Percentiles rank a stretch among this genome's conserved stretches.
Conservation (phyloP, 371 early-diverging fungal genomes). For the Mortierella polycephala region DNA sequence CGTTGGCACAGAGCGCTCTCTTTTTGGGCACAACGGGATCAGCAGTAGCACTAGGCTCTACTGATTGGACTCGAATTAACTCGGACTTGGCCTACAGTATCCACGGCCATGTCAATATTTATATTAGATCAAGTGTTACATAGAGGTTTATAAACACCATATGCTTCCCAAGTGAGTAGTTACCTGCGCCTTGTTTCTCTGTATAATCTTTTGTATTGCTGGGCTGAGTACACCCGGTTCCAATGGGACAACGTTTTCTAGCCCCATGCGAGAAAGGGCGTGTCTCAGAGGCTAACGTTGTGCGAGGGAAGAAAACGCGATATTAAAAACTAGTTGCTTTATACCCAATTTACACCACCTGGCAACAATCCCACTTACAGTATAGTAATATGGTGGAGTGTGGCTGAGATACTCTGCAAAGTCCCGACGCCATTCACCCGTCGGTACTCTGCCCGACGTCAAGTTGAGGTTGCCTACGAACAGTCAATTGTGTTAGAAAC, state of each 20-base stretch:
- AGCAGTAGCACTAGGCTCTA: constrained; percentile 10
- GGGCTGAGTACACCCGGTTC: constrained; percentile 29
- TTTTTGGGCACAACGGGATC: constrained; percentile 25
- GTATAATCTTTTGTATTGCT: constrained; percentile 14
- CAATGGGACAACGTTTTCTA: constrained; percentile 23
- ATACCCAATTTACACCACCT: not conserved
- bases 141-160: not conserved
- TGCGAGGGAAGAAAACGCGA: constrained; percentile 48
- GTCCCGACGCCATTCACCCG: constrained; percentile 60
- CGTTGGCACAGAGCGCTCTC: constrained; percentile 32
- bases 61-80: constrained; percentile 18
- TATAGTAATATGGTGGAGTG: constrained; percentile 65
- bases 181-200: constrained; percentile 42
- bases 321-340: not conserved
- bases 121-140: no score
- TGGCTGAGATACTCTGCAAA: constrained; percentile 68
- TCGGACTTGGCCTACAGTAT: constrained; percentile 34
- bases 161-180: no score
- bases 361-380: constrained; percentile 18
- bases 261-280: constrained; percentile 50
- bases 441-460: constrained; percentile 39
- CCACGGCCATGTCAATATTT: no score
- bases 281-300: constrained; percentile 56
- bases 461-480: constrained; percentile 30
- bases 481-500: not conserved